Percentiles rank a stretch among this genome's conserved stretches.
Conservation (phyloP, 2,329 filamentous ascomycete species). For the Pestalotiopsis fici region DNA sequence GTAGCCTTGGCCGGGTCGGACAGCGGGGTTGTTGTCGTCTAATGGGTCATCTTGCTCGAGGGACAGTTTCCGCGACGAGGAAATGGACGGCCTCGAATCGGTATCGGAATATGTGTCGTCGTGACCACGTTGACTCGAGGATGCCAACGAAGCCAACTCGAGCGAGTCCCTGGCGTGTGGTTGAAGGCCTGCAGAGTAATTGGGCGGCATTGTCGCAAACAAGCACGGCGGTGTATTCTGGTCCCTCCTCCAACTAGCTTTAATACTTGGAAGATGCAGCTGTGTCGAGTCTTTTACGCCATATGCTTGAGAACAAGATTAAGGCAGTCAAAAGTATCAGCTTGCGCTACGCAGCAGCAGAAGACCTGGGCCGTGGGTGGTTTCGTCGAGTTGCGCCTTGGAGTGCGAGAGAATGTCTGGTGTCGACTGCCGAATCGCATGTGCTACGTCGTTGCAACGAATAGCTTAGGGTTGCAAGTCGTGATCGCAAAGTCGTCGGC, state of each 20-base stretch:
- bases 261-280: background rate
- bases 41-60: constrained; percentile 85
- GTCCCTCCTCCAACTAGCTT: background rate
- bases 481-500: background rate
- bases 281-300: background rate
- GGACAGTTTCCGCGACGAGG: constrained; percentile 89
- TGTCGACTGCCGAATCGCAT: background rate
- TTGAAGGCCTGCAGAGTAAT: constrained; percentile 45
- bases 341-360: background rate
- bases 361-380: background rate
- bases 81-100: constrained; percentile 80
- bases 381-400: background rate
- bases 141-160: constrained; percentile 92
- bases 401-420: background rate
- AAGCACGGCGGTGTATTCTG: background rate
- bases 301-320: background rate
- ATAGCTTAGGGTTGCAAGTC: background rate
- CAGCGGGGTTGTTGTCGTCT: constrained; percentile 58
- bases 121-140: constrained; percentile 65
- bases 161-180: constrained; percentile 79
- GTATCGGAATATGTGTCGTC: constrained; percentile 64
- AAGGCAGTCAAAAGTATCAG: background rate
- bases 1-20: constrained; percentile 40
- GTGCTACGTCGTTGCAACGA: background rate
- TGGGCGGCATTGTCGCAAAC: constrained; percentile 34